Percentiles rank a stretch among this genome's conserved stretches.
Conservation (phyloP, 805 yeast genomes). For the Torulaspora indica region DNA sequence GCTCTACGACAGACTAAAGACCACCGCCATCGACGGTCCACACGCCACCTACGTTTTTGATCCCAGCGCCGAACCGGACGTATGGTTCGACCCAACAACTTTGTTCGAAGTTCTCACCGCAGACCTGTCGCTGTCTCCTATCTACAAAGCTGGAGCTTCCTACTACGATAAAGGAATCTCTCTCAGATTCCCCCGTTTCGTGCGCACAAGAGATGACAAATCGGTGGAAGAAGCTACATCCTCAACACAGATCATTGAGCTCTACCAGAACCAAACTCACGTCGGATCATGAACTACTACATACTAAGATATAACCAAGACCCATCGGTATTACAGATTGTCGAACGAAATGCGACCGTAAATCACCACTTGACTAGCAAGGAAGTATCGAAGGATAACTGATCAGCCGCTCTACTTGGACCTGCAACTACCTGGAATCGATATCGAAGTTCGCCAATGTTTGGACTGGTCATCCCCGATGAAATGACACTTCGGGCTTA, state of each 20-base stretch:
- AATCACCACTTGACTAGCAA: slow-evolving; percentile 12
- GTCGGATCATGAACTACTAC: not conserved
- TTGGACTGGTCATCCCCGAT: not conserved
- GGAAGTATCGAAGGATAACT: slow-evolving; percentile 17
- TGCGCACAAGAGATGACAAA: slow-evolving; percentile 82
- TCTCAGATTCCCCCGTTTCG: slow-evolving; percentile 80
- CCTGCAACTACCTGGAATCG: slow-evolving; percentile 1
- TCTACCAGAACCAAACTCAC: slow-evolving; percentile 68
- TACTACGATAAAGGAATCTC: slow-evolving; percentile 80
- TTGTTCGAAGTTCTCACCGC: slow-evolving; percentile 90
- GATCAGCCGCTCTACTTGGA: slow-evolving; percentile 1
- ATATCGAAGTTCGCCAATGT: not conserved
- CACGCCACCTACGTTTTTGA: slow-evolving; percentile 67
- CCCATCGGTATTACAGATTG: not conserved
- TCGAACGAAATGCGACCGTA: slow-evolving; percentile 1
- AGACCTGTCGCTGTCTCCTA: slow-evolving; percentile 81
- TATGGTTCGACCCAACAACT: slow-evolving; percentile 86
- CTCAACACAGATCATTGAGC: slow-evolving; percentile 76
- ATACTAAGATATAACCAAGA: not conserved
- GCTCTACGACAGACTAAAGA: slow-evolving; percentile 56
- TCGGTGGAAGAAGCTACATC: slow-evolving; percentile 80
- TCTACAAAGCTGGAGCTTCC: slow-evolving; percentile 77
- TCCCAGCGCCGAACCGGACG: slow-evolving; percentile 75
- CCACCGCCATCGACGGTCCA: slow-evolving; percentile 61
- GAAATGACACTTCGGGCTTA: not conserved